phyloP scores from a whole-genome alignment of 495 filamentous ascomycete genomes.

The Saxispiralis lemnorum region DNA sequence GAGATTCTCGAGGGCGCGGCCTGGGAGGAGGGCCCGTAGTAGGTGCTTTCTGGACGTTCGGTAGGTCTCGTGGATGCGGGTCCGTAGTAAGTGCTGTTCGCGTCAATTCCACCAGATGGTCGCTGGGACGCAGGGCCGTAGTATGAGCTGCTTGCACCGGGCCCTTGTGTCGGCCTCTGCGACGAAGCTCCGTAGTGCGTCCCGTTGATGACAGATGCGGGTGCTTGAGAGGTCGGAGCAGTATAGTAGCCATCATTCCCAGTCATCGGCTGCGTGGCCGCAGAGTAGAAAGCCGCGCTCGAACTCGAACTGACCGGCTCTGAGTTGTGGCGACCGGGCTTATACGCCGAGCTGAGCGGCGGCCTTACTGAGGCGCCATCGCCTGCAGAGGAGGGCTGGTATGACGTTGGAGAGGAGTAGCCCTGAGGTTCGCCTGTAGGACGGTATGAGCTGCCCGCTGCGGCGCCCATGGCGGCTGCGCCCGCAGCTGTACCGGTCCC shows the following conservation, averaged over 20 bases:
- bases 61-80: too few relatives aligned
- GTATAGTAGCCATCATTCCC: too few relatives aligned
- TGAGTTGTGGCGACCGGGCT: background rate
- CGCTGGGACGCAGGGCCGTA: conserved; percentile 3
- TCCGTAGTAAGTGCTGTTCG: too few relatives aligned
- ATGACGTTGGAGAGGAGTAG: conserved; percentile 2
- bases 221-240: too few relatives aligned
- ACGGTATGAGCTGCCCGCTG: background rate
- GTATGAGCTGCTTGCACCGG: conserved; percentile 2
- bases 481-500: background rate
- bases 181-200: too few relatives aligned
- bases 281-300: background rate
- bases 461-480: background rate
- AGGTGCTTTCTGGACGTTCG: too few relatives aligned
- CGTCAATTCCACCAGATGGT: background rate
- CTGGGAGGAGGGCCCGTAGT: too few relatives aligned
- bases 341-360: background rate
- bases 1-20: conserved; percentile 6
- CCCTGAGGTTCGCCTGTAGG: background rate
- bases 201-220: too few relatives aligned
- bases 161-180: background rate
- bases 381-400: background rate
- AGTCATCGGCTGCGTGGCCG: too few relatives aligned
- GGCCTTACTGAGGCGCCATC: background rate
- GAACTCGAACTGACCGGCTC: background rate